Evolutionary conservation across 768 basidiomycete genomes (phyloP).

Genomic region (Aureoboletus auriporus): DNA sequence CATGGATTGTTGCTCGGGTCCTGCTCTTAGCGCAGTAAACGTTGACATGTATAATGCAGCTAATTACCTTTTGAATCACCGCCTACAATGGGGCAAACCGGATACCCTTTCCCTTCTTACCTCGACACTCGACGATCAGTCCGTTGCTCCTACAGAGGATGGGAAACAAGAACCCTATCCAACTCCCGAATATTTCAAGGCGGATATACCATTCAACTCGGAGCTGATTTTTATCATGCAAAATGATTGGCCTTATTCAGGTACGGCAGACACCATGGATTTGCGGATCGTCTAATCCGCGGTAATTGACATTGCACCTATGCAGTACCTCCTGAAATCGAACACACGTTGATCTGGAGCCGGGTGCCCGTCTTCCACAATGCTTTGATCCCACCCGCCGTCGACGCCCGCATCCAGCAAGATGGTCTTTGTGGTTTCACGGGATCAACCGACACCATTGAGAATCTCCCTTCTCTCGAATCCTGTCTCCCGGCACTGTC

Average conservation of each 20-base stretch:
- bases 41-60: conserved; percentile 35
- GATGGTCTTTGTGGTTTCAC: conserved; percentile 86
- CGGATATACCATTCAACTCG: conserved; percentile 45
- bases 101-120: conserved; percentile 61
- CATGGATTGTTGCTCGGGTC: background rate
- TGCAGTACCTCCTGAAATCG: conserved; percentile 63
- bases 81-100: conserved; percentile 72
- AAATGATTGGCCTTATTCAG: conserved; percentile 90
- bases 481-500: conserved; percentile 57
- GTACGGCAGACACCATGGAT: conserved; percentile 32
- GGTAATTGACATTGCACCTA: background rate
- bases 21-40: background rate
- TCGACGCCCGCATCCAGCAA: conserved; percentile 58
- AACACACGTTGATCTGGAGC: conserved; percentile 78
- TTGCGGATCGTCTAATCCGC: background rate
- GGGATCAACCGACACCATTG: conserved; percentile 49
- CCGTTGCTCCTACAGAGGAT: conserved; percentile 15
- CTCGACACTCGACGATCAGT: conserved; percentile 43
- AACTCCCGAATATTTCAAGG: conserved; percentile 58
- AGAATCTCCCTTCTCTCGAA: conserved; percentile 56
- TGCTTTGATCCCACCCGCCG: conserved; percentile 44
- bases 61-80: conserved; percentile 64
- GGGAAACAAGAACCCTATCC: background rate
- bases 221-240: conserved; percentile 65
- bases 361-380: conserved; percentile 67